Conservation (phyloP, 495 filamentous ascomycete genomes). For the Lentithecium fluviatile region DNA sequence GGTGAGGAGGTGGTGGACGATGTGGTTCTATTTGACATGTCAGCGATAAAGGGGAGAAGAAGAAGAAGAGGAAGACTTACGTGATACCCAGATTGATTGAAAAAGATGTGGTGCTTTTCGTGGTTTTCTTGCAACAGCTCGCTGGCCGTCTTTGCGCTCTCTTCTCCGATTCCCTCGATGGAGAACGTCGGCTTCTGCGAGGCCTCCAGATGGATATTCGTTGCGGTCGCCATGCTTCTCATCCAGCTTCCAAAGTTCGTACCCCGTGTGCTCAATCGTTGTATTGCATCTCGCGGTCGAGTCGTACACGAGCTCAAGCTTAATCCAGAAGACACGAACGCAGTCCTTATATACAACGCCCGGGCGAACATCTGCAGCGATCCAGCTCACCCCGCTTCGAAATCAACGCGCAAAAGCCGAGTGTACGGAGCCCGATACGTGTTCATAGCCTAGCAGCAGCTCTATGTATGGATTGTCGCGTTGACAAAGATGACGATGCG, state of each 20-base stretch:
- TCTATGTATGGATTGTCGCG: too few species aligned
- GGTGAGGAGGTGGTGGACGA: slow-evolving; percentile 72
- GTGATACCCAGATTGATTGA: slow-evolving; percentile 64
- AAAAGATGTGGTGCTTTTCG: slow-evolving; percentile 74
- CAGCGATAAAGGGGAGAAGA: background rate
- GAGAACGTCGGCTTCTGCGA: slow-evolving; percentile 60
- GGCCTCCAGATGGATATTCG: slow-evolving; percentile 57
- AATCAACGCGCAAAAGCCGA: too few species aligned
- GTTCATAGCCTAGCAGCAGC: too few species aligned
- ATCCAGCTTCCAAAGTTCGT: too few species aligned
- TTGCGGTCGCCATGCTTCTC: slow-evolving; percentile 62
- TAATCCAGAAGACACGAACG: background rate
- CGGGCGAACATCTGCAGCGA: too few species aligned
- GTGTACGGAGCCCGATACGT: too few species aligned
- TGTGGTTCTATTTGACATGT: slow-evolving; percentile 50
- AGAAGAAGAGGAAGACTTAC: slow-evolving; percentile 32
- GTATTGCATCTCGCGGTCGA: background rate
- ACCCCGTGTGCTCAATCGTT: too few species aligned
- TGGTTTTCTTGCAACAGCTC: slow-evolving; percentile 73
- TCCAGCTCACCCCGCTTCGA: too few species aligned
- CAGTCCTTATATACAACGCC: too few species aligned
- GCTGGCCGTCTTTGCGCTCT: slow-evolving; percentile 59
- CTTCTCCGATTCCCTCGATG: slow-evolving; percentile 50
- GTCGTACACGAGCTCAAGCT: background rate
- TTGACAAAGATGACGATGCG: slow-evolving; percentile 17